Evolutionary conservation across 2,329 filamentous ascomycete species (phyloP).

Genomic region (Setomelanomma holmii): DNA sequence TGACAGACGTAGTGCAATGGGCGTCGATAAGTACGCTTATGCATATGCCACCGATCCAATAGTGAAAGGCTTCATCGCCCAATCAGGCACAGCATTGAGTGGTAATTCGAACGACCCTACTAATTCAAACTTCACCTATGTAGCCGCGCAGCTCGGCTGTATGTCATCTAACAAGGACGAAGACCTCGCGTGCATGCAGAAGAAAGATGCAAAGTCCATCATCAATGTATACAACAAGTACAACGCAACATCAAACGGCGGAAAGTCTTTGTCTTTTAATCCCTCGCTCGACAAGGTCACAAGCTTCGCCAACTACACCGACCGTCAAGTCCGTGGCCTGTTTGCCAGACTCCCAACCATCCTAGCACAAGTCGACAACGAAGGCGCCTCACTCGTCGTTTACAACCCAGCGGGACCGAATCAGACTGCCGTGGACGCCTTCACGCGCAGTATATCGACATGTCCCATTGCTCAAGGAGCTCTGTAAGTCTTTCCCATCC

Average conservation of each 20-base stretch:
- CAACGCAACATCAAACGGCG: constrained; percentile 26
- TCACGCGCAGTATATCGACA: constrained; percentile 21
- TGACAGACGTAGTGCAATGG: constrained; percentile 29
- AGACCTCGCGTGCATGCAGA: constrained; percentile 47
- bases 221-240: constrained; percentile 40
- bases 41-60: constrained; percentile 58
- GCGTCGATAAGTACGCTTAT: constrained; percentile 57
- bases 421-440: constrained; percentile 27
- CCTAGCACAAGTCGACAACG: constrained; percentile 20
- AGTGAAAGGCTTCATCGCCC: constrained; percentile 52
- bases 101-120: constrained; percentile 13
- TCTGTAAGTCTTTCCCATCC: constrained; percentile 8
- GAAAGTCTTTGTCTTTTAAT: constrained; percentile 29
- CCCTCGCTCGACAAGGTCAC: constrained; percentile 31
- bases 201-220: constrained; percentile 36
- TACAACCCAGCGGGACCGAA: constrained; percentile 20
- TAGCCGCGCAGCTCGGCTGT: constrained; percentile 30
- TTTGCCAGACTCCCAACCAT: constrained; percentile 27
- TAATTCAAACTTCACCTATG: constrained; percentile 30
- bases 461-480: constrained; percentile 22
- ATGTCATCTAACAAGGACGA: constrained; percentile 14
- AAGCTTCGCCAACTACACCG: constrained; percentile 33
- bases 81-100: constrained; percentile 30
- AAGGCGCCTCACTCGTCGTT: constrained; percentile 20
- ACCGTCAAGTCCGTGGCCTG: constrained; percentile 20